Percentiles rank a stretch among this genome's conserved stretches.
phyloP scores from a whole-genome alignment of 2,329 filamentous ascomycete genomes.

The Metarhizium anisopliae region DNA sequence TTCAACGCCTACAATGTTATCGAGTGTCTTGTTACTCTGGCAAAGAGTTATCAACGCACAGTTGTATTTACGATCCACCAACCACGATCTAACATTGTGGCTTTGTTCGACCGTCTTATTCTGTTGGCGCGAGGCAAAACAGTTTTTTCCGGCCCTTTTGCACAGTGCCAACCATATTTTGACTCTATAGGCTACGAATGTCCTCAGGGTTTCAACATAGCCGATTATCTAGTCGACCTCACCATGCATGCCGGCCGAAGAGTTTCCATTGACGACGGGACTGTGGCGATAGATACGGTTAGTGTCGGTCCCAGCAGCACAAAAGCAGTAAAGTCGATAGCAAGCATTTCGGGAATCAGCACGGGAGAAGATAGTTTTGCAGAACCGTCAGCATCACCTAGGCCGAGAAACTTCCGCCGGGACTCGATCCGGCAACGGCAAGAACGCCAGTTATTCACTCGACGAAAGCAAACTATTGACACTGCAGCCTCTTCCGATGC shows the following conservation, averaged over 20 bases:
- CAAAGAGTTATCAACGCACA: constrained; percentile 93
- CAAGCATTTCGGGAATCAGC: constrained; percentile 71
- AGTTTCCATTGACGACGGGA: constrained; percentile 46
- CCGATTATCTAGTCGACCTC: constrained; percentile 92
- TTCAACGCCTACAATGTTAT: constrained; percentile 98
- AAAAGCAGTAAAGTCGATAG: constrained; percentile 80
- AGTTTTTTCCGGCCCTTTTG: constrained; percentile 89
- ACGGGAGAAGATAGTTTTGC: constrained; percentile 57
- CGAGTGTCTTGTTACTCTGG: constrained; percentile 87
- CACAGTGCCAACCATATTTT: constrained; percentile 84
- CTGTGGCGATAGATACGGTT: constrained; percentile 43
- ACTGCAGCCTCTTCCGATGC: constrained; percentile 55
- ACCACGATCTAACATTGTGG: constrained; percentile 94
- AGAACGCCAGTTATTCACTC: constrained; percentile 82
- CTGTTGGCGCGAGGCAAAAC: constrained; percentile 81
- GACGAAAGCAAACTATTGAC: constrained; percentile 55
- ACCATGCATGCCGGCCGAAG: constrained; percentile 85
- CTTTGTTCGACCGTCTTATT: constrained; percentile 89
- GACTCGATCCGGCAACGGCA: constrained; percentile 80
- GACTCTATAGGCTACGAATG: constrained; percentile 86
- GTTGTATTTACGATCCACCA: constrained; percentile 99
- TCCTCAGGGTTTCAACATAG: constrained; percentile 96
- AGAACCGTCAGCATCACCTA: constrained; percentile 48
- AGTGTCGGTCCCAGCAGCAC: constrained; percentile 79
- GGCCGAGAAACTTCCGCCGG: constrained; percentile 61